These are phyloP conservation scores for Gossypium australe DNA, from an alignment of 345 rosid species.

Conservation along the genomic window DNA sequence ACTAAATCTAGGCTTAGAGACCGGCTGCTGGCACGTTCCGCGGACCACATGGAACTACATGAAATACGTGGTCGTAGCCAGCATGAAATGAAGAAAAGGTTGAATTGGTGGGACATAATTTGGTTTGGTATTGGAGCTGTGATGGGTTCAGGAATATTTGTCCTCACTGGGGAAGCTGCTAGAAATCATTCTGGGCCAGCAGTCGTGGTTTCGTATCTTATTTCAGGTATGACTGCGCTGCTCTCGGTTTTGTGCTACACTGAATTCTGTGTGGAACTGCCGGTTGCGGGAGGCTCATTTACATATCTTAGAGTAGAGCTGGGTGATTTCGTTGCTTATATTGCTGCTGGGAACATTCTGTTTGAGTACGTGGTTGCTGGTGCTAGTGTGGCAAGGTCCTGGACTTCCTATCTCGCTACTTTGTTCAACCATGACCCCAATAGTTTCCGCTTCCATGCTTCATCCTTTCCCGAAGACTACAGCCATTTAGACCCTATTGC, in stretches of 20 bases:
- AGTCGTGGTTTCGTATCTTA: slow-evolving; percentile 41
- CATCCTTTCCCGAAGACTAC: slow-evolving; percentile 26
- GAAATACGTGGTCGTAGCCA: slow-evolving; percentile 45
- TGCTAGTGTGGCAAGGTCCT: slow-evolving; percentile 73
- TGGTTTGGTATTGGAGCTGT: slow-evolving; percentile 66
- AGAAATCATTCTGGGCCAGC: slow-evolving; percentile 46
- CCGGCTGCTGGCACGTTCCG: slow-evolving; percentile 43
- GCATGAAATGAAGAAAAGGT: slow-evolving; percentile 49
- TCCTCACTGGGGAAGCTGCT: slow-evolving; percentile 60
- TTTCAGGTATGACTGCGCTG: slow-evolving; percentile 44
- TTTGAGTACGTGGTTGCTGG: slow-evolving; percentile 68
- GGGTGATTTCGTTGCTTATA: slow-evolving; percentile 69
- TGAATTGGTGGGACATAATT: slow-evolving; percentile 62
- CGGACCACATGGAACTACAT: slow-evolving; percentile 42
- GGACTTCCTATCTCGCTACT: slow-evolving; percentile 84
- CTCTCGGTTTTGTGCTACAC: slow-evolving; percentile 53
- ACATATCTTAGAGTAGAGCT: slow-evolving; percentile 70
- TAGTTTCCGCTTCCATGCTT: slow-evolving; percentile 41
- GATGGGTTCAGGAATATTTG: slow-evolving; percentile 63
- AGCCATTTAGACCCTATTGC: slow-evolving; percentile 60
- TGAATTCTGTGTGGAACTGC: slow-evolving; percentile 50
- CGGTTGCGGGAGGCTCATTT: slow-evolving; percentile 57
- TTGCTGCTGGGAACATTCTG: slow-evolving; percentile 81
- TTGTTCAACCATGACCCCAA: slow-evolving; percentile 53
- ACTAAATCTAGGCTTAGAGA: slow-evolving; percentile 50